Base-by-base conservation (phyloP, 306 rosid genomes). In the Sesbania bispinosa region DNA sequence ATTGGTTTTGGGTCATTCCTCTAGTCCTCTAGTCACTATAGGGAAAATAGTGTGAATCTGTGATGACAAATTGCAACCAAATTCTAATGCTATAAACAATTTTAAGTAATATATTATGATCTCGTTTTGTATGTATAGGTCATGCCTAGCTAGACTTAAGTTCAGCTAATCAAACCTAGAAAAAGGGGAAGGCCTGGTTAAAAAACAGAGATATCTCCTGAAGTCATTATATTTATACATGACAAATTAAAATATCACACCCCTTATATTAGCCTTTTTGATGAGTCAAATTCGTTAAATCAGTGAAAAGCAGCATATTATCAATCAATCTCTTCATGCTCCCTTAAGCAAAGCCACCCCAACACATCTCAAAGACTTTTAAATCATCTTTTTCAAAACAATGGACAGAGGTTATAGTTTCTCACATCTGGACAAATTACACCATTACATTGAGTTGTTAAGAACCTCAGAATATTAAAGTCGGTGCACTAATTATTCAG, bases 401-500 rank as follows among this genome's bases (percentile, higher is more conserved):
- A 64, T 15, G n/a, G n/a, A n/a, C n/a, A n/a, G n/a, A n/a, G n/a
- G n/a, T n/a, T n/a, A n/a, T n/a, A n/a, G n/a, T n/a, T n/a, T 8
- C 8, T 4, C 23, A 54, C 58, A 52, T 10, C 27, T 27, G 54
- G 35, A 75, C 67, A 64, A 29, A 35, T 38, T 60, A 43, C 23
- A 55, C 15, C 41, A 24, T 18, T 24, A 67, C 29, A 68, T 24
- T 27, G 45, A 69, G 59, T 50, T 60, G 27, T 5, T 48, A 38
- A 60, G 48, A 80, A 54, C 53, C 69, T 54, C 15, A 7, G n/a
- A n/a, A 53, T 24, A 39, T 30, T 13, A 47, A 52, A 67, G 62
- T 61, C 42, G 36, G 32, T 11, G 13, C 55, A 10, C 3, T 51
- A 61, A 69, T 3, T 46, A 55, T 20, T 69, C 52, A 55, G 50